These are phyloP conservation scores for Fraxinus xanthoxyloides DNA, from an alignment of 305 asterid species.

Conservation along the genomic window DNA sequence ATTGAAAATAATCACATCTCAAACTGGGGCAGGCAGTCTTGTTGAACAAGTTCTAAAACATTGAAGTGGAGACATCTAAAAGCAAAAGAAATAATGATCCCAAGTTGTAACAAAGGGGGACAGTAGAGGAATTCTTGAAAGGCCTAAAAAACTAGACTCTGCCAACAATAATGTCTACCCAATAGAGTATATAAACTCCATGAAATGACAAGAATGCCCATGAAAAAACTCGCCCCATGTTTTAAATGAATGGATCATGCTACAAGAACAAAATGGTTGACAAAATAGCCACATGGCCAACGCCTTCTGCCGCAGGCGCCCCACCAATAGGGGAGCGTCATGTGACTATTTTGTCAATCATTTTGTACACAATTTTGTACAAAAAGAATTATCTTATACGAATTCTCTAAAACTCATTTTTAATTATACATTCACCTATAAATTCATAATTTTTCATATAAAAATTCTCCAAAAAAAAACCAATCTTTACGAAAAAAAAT, in stretches of 20 bases:
- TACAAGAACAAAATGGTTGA: too few species aligned
- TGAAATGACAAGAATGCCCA: slow-evolving; percentile 22
- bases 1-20: not conserved
- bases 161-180: not conserved
- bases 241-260: too few species aligned
- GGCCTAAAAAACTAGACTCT: not conserved
- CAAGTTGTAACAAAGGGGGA: not conserved
- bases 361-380: too few species aligned
- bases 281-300: too few species aligned
- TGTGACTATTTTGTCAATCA: too few species aligned
- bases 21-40: not conserved
- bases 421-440: too few species aligned
- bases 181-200: not conserved
- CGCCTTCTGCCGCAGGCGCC: too few species aligned
- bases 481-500: not conserved
- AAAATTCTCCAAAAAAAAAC: too few species aligned
- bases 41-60: not conserved
- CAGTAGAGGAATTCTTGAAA: not conserved
- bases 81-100: not conserved
- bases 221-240: not conserved
- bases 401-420: not conserved
- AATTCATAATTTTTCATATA: not conserved
- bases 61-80: not conserved
- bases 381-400: too few species aligned
- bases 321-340: too few species aligned